Base-by-base conservation (phyloP, 129 eudicot genomes). In the Flaveria ramosissima region DNA sequence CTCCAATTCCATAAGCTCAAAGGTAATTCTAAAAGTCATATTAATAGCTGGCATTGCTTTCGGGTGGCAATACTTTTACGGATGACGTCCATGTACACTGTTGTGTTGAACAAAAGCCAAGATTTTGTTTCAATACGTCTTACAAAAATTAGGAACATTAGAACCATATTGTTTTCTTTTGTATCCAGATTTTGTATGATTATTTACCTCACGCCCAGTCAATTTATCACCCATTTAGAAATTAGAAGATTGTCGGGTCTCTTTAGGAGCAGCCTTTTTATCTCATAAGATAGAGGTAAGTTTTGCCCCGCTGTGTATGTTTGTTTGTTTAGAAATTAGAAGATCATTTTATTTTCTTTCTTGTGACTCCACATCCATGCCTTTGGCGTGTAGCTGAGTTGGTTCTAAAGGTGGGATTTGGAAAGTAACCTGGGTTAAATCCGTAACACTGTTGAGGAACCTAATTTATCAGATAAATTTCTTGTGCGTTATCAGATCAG, bases 21-120 rank as follows among this genome's bases (percentile, higher is more conserved):
- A 91, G 87, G 83, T 91, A 42, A 64, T 91, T 56, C 14, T 80
- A 30, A 94, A 88, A 81, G 80, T 91, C 41, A 13, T 78, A 41
- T 59, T 89, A 50, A 85, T 91, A 7, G 97, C 88, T 55, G 84
- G 66, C 10, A 26, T 91, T 47, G 99, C 92, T 79, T 85, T 81
- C 26, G 86, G 82, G 36, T 94, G 97, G 97, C 93, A 89, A 14
- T 89, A 67, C 76, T 91, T 89, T 82, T 76, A 32, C 15, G 80
- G 81, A 75, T 90, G 83, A 93, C 83, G 68, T n/a, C 51, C 60
- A 56, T 90, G 90, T 85, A 83, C 76, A 55, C 68, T 76, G 24
- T 43, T 74, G 45, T 48, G 53, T 72, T 42, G 52, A 74, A 68
- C 68, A 68, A 13, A 80, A 26, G 39, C 60, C n/a, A n/a, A 65